Conservation (phyloP, 805 yeast genomes). For the Saccharomycopsis fermentans region DNA sequence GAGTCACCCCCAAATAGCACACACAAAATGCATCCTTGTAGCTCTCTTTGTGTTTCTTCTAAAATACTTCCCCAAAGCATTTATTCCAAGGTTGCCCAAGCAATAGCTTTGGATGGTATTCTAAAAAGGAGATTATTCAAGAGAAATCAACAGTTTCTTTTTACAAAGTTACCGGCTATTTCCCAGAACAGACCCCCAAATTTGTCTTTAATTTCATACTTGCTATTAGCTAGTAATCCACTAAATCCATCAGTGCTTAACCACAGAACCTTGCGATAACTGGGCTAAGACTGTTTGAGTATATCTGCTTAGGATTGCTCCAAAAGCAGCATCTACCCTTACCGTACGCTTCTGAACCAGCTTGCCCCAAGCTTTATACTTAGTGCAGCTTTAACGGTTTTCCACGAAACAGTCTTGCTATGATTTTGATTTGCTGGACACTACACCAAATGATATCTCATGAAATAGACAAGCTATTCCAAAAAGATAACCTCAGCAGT, state of each 20-base stretch:
- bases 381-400: slow-evolving; percentile 6
- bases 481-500: background rate
- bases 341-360: slow-evolving; percentile 6
- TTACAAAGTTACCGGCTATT: slow-evolving; percentile 4
- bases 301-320: background rate
- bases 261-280: slow-evolving; percentile 6
- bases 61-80: slow-evolving; percentile 7
- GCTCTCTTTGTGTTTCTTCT: slow-evolving; percentile 8
- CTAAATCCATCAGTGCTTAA: slow-evolving; percentile 9
- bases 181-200: slow-evolving; percentile 8
- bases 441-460: background rate
- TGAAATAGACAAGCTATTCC: background rate
- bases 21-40: slow-evolving; percentile 2
- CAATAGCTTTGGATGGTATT: slow-evolving; percentile 5
- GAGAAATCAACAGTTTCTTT: slow-evolving; percentile 5
- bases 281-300: slow-evolving; percentile 6
- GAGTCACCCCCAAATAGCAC: background rate
- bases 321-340: slow-evolving; percentile 1
- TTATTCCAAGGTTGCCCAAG: slow-evolving; percentile 4
- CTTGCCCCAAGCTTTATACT: slow-evolving; percentile 4
- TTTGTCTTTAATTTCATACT: slow-evolving; percentile 7
- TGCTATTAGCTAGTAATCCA: slow-evolving; percentile 8
- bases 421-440: background rate
- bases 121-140: slow-evolving; percentile 7
- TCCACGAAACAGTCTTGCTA: slow-evolving; percentile 7